A percentile compares a stretch with the other conserved stretches of the same genome.
Evolutionary conservation across 768 basidiomycete genomes (phyloP).

Genomic region (Suillus fuscotomentosus): DNA sequence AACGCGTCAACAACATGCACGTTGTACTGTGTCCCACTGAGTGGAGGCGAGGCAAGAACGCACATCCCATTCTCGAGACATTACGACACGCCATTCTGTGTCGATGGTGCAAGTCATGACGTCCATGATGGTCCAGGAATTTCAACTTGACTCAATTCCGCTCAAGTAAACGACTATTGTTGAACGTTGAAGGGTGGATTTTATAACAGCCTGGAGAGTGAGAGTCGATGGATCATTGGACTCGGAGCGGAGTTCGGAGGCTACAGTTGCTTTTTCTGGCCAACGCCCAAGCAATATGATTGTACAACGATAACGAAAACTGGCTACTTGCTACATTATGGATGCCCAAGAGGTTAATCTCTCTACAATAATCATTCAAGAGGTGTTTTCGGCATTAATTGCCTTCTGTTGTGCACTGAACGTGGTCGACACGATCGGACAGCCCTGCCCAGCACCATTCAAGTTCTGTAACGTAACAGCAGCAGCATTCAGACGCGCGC

Average conservation of each 20-base stretch:
- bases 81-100: slow-evolving; percentile 21
- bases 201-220: too few species aligned
- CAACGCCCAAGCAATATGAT: not conserved
- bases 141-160: too few species aligned
- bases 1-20: not conserved
- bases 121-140: not conserved
- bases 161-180: too few species aligned
- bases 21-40: not conserved
- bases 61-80: slow-evolving; percentile 30
- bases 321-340: not conserved
- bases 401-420: slow-evolving; percentile 41
- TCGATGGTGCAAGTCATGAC: too few species aligned
- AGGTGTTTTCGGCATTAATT: slow-evolving; percentile 14
- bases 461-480: slow-evolving; percentile 72
- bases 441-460: slow-evolving; percentile 62
- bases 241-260: not conserved
- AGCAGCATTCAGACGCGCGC: slow-evolving; percentile 53
- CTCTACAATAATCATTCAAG: slow-evolving; percentile 6
- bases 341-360: not conserved
- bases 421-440: slow-evolving; percentile 62
- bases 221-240: not conserved
- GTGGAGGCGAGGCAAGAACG: slow-evolving; percentile 7
- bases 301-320: not conserved
- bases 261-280: not conserved
- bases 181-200: too few species aligned